Base-by-base conservation (phyloP, 495 filamentous ascomycete genomes). In the Aspergillus nanangensis region DNA sequence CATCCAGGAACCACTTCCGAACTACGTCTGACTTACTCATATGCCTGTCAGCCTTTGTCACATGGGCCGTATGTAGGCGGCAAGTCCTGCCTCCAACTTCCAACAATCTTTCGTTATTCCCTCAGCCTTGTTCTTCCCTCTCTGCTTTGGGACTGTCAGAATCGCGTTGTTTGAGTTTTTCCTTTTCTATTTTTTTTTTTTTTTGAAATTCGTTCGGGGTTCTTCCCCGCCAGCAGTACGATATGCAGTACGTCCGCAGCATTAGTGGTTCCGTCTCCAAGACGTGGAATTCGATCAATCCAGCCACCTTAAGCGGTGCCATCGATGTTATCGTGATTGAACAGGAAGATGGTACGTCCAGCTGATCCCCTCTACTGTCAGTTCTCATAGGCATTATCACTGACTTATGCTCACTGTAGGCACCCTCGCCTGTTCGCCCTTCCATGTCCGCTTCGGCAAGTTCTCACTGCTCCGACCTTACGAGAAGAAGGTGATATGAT, bases 201-300 rank as follows among this genome's bases (percentile, higher is more conserved):
- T 46, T 36, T 5, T 46, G 22, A 20, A 43, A 47, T 14, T 39
- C 48, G 49, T 33, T 23, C 41, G 24, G 52, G 58, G 54, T 51
- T 44, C 40, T 46, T 52, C 45, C 44, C 52, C 48, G 50, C 44
- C 34, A 48, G 37, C 32, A 19, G 21, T 52, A 52, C 61, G 66
- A 54, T 38, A 98, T 98, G 93, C 90, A 98, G 75, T 97, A 97
- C 87, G 92, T 97, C 54, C 80, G 93, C 42, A 95, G 89, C 68
- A 82, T 96, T 56, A 90, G 89, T 63, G 90, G 92, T 58, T 94
- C 93, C 27, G 90, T 97, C 54, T 95, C 90, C 29, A 95, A 94
- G 72, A 93, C 93, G 61, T 99, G 93, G 93, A 97, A 97, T 66
- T 95, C 90, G 5, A 96, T 99, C 74, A 99, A 99, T 66, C 93